phyloP scores from a whole-genome alignment of 257 asterid genomes.

The Fraxinus cuspidata region DNA sequence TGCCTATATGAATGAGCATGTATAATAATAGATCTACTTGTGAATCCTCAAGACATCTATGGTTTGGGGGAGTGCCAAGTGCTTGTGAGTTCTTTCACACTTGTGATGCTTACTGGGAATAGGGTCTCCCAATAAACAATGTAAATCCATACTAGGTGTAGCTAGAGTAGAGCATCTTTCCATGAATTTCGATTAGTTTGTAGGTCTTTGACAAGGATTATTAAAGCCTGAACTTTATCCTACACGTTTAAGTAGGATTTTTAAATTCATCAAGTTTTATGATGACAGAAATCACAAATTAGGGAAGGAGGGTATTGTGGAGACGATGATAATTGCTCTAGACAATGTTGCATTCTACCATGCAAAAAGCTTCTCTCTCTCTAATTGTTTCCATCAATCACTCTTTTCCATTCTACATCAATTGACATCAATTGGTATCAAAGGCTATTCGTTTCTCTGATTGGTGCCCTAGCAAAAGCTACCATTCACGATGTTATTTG shows the following conservation, averaged over 20 bases:
- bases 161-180: too few species aligned
- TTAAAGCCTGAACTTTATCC: background rate
- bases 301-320: background rate
- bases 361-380: background rate
- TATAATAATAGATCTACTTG: background rate
- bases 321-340: background rate
- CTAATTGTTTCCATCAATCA: background rate
- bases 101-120: background rate
- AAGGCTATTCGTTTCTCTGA: too few species aligned
- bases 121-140: background rate
- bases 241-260: background rate
- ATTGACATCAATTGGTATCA: too few species aligned
- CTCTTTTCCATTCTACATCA: background rate
- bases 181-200: too few species aligned
- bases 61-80: background rate
- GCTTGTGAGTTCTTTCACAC: background rate
- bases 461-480: too few species aligned
- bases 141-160: too few species aligned
- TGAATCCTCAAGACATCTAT: background rate
- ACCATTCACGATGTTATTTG: too few species aligned
- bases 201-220: background rate
- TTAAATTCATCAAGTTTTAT: too few species aligned
- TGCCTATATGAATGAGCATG: background rate
- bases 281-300: background rate
- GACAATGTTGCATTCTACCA: background rate